Evolutionary conservation across 1,284 basidiomycete species (phyloP).

Genomic region (Wallemia mellicola): DNA sequence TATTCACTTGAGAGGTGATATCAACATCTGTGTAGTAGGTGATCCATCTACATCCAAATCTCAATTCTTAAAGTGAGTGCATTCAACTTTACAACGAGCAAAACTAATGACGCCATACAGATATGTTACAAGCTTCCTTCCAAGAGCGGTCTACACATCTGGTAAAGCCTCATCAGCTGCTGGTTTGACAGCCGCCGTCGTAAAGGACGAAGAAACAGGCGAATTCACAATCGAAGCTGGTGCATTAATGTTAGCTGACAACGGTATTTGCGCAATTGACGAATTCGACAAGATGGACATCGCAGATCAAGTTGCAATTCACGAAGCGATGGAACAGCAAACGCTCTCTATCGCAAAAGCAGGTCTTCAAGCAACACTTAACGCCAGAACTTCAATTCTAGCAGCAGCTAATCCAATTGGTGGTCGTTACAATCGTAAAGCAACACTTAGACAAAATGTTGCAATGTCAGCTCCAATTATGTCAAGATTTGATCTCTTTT

Average conservation of each 20-base stretch:
- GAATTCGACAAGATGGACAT: constrained; percentile 99
- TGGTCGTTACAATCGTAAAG: constrained; percentile 87
- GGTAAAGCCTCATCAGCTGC: constrained; percentile 97
- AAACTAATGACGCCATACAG: too few species aligned
- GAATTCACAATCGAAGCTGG: constrained; percentile 99
- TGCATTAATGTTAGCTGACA: constrained; percentile 96
- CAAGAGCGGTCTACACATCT: constrained; percentile 92
- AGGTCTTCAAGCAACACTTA: constrained; percentile 92
- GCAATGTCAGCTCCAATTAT: constrained; percentile 98
- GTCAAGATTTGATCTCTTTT: constrained; percentile 96
- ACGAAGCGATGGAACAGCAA: constrained; percentile 99
- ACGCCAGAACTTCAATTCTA: constrained; percentile 87
- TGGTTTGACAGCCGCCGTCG: constrained; percentile 92
- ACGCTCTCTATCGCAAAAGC: constrained; percentile 98
- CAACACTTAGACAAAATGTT: constrained; percentile 72
- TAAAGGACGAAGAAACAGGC: constrained; percentile 92
- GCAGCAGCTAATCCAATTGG: constrained; percentile 94
- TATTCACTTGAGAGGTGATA: constrained; percentile 86
- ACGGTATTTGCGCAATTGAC: constrained; percentile 97
- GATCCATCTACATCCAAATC: constrained; percentile 94
- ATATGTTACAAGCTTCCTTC: constrained; percentile 97
- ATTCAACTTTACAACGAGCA: too few species aligned
- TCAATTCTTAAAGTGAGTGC: constrained; percentile 96
- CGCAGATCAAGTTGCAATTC: constrained; percentile 92
- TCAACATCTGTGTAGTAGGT: constrained; percentile 95